phyloP scores from a whole-genome alignment of 495 filamentous ascomycete species.

The Podospora pseudocomata region DNA sequence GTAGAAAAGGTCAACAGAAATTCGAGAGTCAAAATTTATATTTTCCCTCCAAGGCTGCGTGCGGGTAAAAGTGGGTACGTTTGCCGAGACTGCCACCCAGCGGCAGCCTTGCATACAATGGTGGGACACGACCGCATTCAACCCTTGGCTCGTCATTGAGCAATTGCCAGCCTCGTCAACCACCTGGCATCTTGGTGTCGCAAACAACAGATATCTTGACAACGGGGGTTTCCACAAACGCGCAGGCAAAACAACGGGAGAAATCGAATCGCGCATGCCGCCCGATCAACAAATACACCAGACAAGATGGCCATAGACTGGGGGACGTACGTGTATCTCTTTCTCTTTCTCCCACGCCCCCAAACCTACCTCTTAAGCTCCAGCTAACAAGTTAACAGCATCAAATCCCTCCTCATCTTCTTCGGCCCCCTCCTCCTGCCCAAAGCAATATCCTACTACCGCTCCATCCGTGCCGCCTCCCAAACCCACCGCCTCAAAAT shows the following conservation, averaged over 20 bases:
- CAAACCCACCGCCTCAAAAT: conserved; percentile 50
- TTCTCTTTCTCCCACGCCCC: neutral
- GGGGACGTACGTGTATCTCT: conserved; percentile 44
- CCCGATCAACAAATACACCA: neutral
- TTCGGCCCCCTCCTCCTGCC: conserved; percentile 83
- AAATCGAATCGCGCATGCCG: neutral
- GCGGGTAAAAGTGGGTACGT: neutral
- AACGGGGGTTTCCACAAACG: neutral
- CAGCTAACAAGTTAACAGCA: conserved; percentile 40
- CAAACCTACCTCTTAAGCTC: neutral
- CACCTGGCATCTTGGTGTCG: conserved; percentile 21
- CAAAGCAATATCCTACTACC: conserved; percentile 67
- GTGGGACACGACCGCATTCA: conserved; percentile 1
- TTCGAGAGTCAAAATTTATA: conserved; percentile 22
- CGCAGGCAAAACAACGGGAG: neutral
- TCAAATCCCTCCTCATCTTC: conserved; percentile 77
- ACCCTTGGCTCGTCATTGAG: neutral
- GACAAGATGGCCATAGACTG: conserved; percentile 42
- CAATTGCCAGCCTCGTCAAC: conserved; percentile 20
- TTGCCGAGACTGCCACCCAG: neutral
- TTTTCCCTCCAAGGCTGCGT: conserved; percentile 16
- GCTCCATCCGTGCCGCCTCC: conserved; percentile 50
- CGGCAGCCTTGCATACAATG: conserved; percentile 8
- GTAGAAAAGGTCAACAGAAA: neutral
- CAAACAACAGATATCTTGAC: neutral